A percentile compares a stretch with the other conserved stretches of the same genome.
Evolutionary conservation across 441 rosid genomes (phyloP).

Genomic region (Corymbia calophylla): DNA sequence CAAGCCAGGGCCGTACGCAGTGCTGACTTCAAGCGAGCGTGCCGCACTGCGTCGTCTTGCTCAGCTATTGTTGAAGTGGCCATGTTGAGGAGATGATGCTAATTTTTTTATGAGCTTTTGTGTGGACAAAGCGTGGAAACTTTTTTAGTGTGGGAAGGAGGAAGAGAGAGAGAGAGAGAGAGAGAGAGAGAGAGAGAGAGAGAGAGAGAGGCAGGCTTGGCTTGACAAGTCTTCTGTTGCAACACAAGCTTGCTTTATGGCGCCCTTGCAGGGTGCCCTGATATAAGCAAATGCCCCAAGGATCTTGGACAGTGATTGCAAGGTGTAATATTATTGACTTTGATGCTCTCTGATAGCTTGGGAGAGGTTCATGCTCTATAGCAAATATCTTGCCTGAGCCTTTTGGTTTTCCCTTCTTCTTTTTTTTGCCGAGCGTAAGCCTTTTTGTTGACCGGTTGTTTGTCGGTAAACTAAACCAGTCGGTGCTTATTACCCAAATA

Average conservation of each 20-base stretch:
- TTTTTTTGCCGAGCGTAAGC: background rate
- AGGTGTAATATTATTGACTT: background rate
- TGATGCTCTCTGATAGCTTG: background rate
- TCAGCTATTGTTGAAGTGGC: background rate
- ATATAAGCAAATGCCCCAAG: background rate
- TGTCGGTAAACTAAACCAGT: background rate
- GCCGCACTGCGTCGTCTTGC: constrained; percentile 8
- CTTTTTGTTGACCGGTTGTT: background rate
- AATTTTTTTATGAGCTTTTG: background rate
- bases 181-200: background rate
- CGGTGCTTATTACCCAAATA: background rate
- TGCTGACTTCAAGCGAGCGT: constrained; percentile 19
- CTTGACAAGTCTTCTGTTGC: background rate
- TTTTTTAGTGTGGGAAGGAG: background rate
- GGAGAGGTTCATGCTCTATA: background rate
- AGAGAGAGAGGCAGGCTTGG: background rate
- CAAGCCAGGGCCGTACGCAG: constrained; percentile 60
- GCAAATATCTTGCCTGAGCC: background rate
- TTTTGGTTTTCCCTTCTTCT: background rate
- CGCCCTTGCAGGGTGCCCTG: background rate
- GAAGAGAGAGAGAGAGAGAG: background rate
- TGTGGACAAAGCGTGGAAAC: background rate
- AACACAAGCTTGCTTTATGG: background rate
- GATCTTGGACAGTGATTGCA: background rate
- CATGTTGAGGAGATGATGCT: background rate